Evolutionary conservation across 1,284 basidiomycete genomes (phyloP).

Genomic region (Rhodotorula sp.): DNA sequence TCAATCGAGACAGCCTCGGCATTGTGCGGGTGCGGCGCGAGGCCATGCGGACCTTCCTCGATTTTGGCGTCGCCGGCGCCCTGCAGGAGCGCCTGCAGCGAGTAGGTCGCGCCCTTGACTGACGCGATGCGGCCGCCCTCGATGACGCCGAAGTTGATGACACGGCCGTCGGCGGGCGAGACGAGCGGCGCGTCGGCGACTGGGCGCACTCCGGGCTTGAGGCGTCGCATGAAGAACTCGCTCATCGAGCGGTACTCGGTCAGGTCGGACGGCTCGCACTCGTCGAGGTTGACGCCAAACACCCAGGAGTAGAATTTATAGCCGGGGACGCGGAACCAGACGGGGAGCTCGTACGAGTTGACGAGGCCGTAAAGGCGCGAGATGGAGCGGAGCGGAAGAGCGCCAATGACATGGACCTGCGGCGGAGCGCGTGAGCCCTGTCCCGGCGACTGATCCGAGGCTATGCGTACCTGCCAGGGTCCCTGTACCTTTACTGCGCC

Average conservation of each 20-base stretch:
- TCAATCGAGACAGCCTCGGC: constrained; percentile 63
- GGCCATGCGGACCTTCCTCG: constrained; percentile 34
- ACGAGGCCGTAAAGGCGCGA: constrained; percentile 95
- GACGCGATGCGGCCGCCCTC: constrained; percentile 82
- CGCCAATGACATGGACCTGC: constrained; percentile 92
- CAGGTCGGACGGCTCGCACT: constrained; percentile 79
- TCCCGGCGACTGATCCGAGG: no score
- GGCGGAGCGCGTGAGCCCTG: neutral
- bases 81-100: constrained; percentile 79
- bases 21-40: constrained; percentile 55
- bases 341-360: constrained; percentile 75
- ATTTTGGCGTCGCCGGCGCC: constrained; percentile 26
- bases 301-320: constrained; percentile 79
- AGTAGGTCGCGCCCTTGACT: constrained; percentile 97
- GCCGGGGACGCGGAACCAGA: constrained; percentile 90
- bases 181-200: constrained; percentile 75
- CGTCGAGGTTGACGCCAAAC: constrained; percentile 93
- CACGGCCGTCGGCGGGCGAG: constrained; percentile 88
- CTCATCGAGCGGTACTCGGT: constrained; percentile 76
- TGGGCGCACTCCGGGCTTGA: constrained; percentile 79
- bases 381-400: constrained; percentile 87
- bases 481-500: constrained; percentile 70
- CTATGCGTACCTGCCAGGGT: constrained; percentile 81
- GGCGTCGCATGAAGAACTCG: constrained; percentile 90
- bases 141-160: constrained; percentile 91